Percentiles rank a stretch among this genome's conserved stretches.
phyloP scores from a whole-genome alignment of 306 rosid genomes.

The Parietaria judaica region DNA sequence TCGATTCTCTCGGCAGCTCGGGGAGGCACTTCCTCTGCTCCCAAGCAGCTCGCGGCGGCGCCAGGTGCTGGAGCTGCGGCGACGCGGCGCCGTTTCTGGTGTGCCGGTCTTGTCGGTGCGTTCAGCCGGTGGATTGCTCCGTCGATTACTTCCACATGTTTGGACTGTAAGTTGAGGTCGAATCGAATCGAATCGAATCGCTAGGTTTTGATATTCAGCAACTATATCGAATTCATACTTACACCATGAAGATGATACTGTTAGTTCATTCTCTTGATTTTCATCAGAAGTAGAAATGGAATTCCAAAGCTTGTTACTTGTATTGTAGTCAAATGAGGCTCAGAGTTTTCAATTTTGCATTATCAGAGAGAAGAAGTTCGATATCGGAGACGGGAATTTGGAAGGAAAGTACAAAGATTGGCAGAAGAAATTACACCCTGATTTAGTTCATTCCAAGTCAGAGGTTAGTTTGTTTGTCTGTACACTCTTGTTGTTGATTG shows the following conservation, averaged over 20 bases:
- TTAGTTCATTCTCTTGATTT: neutral
- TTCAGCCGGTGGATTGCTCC: constrained; percentile 69
- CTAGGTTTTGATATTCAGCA: neutral
- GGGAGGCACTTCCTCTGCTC: constrained; percentile 28
- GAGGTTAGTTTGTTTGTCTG: constrained; percentile 37
- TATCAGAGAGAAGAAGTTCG: constrained; percentile 70
- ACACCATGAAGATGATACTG: neutral
- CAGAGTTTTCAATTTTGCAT: neutral
- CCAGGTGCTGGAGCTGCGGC: constrained; percentile 68
- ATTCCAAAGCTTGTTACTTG: neutral
- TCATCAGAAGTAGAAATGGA: neutral
- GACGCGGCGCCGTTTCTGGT: constrained; percentile 41
- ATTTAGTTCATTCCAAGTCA: constrained; percentile 91
- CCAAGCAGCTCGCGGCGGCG: constrained; percentile 24
- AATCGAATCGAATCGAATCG: neutral
- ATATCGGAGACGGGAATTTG: constrained; percentile 46
- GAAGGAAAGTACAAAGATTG: constrained; percentile 78
- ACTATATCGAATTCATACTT: neutral
- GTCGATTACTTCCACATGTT: constrained; percentile 69
- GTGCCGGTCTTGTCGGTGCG: constrained; percentile 58
- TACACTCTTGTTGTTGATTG: neutral
- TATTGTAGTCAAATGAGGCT: neutral
- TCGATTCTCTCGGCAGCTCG: constrained; percentile 16
- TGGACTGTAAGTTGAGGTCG: constrained; percentile 46
- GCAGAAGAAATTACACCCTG: constrained; percentile 98